These are phyloP conservation scores for Bremia lactucae DNA, from an alignment of 352 stramenopile genomes.

Conservation along the genomic window DNA sequence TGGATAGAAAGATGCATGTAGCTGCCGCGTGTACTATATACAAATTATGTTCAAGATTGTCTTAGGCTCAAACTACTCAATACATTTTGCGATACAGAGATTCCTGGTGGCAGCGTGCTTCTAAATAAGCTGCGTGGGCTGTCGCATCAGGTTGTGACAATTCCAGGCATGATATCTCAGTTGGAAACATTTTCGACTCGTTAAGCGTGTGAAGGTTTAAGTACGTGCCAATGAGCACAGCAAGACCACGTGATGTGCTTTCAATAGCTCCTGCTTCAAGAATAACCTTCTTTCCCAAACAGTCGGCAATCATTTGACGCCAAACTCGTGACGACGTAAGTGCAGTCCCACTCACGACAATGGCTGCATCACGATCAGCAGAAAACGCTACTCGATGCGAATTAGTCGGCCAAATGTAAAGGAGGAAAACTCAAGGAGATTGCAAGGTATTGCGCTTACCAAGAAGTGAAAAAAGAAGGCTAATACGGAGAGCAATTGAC, in stretches of 20 bases:
- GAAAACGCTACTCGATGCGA: constrained; percentile 31
- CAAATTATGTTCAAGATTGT: too few relatives aligned
- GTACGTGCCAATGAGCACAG: constrained; percentile 56
- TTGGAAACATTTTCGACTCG: constrained; percentile 21
- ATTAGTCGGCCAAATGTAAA: too few relatives aligned
- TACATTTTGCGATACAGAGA: constrained; percentile 68
- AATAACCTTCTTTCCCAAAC: constrained; percentile 58
- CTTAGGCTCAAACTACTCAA: too few relatives aligned
- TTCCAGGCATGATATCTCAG: constrained; percentile 16
- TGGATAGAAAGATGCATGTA: too few relatives aligned
- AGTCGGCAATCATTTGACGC: constrained; percentile 84
- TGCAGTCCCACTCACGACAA: constrained; percentile 76
- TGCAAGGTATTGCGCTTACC: constrained; percentile 17
- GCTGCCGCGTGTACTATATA: too few relatives aligned
- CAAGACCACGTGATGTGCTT: constrained; percentile 78
- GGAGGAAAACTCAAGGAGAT: background rate
- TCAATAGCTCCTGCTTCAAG: constrained; percentile 54
- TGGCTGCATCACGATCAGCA: constrained; percentile 34
- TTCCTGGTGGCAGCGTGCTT: constrained; percentile 56
- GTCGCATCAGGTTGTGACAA: constrained; percentile 29
- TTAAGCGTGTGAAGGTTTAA: constrained; percentile 44
- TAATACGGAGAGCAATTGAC: constrained; percentile 85
- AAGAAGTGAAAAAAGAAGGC: constrained; percentile 75
- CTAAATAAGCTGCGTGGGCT: constrained; percentile 51
- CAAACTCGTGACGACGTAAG: constrained; percentile 70